Conservation (phyloP, 108 stramenopile species). For the Nannochloropsis gaditana region DNA sequence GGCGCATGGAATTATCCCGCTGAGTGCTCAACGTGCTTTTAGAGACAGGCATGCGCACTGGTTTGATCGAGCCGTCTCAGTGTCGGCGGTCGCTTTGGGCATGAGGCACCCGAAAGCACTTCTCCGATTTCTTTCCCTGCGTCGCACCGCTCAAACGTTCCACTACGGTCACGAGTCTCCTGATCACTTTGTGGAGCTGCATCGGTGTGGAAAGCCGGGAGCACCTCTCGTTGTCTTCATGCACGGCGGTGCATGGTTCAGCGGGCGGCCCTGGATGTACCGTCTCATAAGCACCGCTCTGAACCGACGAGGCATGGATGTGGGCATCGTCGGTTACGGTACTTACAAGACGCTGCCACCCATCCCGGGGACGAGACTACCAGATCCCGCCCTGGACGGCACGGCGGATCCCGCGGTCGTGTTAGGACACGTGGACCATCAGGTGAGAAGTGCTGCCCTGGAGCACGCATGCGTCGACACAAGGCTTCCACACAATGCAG, state of each 20-base stretch:
- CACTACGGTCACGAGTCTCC: background rate
- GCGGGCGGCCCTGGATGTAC: conserved; percentile 11
- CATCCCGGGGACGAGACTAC: background rate
- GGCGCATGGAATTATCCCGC: background rate
- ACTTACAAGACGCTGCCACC: background rate
- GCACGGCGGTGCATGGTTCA: conserved; percentile 7
- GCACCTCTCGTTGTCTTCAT: background rate
- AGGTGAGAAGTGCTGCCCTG: too few relatives aligned
- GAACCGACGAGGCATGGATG: conserved; percentile 16
- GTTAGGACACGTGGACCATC: background rate
- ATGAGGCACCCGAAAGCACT: background rate
- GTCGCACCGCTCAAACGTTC: background rate
- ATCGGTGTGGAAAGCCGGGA: background rate
- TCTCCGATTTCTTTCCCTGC: background rate
- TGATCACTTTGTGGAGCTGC: background rate
- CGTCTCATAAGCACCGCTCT: background rate
- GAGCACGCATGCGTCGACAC: too few relatives aligned
- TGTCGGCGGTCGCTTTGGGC: background rate
- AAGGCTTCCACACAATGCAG: too few relatives aligned
- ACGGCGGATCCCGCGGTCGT: background rate
- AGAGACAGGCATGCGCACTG: background rate
- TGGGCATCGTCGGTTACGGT: background rate
- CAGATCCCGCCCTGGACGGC: background rate
- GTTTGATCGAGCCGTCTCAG: background rate
- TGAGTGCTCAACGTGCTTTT: conserved; percentile 1